These are phyloP conservation scores for Rhodotorula sp. DNA, from an alignment of 1,284 basidiomycete genomes.

Conservation along the genomic window DNA sequence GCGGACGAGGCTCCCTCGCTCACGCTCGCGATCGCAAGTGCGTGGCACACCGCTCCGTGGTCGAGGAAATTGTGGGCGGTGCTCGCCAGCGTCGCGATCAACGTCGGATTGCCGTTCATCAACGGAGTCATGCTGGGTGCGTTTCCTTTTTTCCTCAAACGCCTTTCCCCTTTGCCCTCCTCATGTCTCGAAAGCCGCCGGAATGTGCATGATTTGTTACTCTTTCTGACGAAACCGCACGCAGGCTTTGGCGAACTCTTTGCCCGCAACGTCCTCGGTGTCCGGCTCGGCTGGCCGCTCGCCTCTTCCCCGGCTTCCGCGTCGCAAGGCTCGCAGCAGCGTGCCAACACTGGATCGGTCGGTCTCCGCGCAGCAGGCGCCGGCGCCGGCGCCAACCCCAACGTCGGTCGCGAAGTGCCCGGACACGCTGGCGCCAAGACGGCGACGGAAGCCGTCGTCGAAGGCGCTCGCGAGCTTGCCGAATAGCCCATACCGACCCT, in stretches of 20 bases:
- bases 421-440: conserved; percentile 41
- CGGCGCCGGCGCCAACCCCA: background rate
- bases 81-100: conserved; percentile 81
- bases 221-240: background rate
- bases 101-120: conserved; percentile 87
- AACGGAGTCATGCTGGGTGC: conserved; percentile 91
- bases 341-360: conserved; percentile 38
- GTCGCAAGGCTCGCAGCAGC: background rate
- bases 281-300: conserved; percentile 56
- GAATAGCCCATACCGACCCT: background rate
- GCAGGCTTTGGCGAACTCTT: conserved; percentile 89
- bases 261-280: conserved; percentile 76
- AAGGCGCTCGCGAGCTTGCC: conserved; percentile 15
- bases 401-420: conserved; percentile 29
- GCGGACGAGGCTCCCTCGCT: conserved; percentile 54
- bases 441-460: conserved; percentile 33
- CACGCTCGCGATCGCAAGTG: conserved; percentile 76
- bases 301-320: conserved; percentile 7
- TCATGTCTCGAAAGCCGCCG: background rate
- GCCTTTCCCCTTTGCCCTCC: background rate
- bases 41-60: conserved; percentile 57
- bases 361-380: conserved; percentile 39
- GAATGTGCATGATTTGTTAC: background rate
- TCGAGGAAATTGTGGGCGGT: conserved; percentile 69
- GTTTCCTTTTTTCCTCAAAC: background rate